Conservation (phyloP, 1,139 yeast species). For the Meyerozyma smithsonii region DNA sequence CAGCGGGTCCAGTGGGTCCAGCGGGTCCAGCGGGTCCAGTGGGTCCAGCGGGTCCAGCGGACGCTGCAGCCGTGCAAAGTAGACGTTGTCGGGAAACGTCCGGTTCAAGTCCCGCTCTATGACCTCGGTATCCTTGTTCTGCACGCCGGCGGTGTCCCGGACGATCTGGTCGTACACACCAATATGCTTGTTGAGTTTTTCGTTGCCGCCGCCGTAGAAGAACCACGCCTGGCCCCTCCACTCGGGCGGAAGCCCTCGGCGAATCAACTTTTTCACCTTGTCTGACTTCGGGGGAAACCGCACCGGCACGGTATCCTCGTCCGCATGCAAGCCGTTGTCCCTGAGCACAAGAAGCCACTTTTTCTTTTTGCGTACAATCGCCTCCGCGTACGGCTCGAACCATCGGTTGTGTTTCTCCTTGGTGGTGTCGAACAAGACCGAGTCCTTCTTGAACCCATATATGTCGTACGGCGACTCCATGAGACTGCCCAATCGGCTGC, state of each 20-base stretch:
- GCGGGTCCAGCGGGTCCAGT: too few species aligned
- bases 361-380: constrained; percentile 55
- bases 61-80: constrained; percentile 49
- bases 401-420: constrained; percentile 63
- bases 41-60: too few species aligned
- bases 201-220: constrained; percentile 89
- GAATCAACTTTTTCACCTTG: constrained; percentile 72
- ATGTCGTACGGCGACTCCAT: constrained; percentile 53
- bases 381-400: constrained; percentile 66
- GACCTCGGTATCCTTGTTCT: constrained; percentile 77
- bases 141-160: constrained; percentile 44
- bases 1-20: too few species aligned
- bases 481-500: constrained; percentile 8
- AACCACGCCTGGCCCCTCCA: constrained; percentile 99
- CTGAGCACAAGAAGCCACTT: constrained; percentile 72
- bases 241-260: constrained; percentile 93
- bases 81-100: constrained; percentile 88
- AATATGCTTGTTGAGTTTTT: constrained; percentile 57
- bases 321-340: constrained; percentile 57
- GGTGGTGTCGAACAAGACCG: constrained; percentile 41
- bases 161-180: constrained; percentile 73
- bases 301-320: constrained; percentile 27
- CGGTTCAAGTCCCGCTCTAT: constrained; percentile 90
- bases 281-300: constrained; percentile 84
- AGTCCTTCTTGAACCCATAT: constrained; percentile 78